Conservation (phyloP, 148 eudicot genomes). For the Cornus controversa region DNA sequence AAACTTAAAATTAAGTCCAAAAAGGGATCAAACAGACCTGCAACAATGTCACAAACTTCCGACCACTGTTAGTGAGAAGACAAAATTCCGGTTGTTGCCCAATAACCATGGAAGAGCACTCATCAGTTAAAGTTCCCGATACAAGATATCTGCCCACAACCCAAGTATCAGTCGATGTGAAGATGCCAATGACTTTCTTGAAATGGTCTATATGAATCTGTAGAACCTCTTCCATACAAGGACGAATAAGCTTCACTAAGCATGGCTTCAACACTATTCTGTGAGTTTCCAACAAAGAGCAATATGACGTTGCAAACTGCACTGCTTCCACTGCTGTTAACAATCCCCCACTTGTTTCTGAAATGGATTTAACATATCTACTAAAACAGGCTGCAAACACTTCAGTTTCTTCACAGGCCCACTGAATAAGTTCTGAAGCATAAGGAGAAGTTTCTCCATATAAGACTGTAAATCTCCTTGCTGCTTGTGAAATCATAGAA, state of each 20-base stretch:
- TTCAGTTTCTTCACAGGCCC: constrained; percentile 43
- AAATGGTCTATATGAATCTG: constrained; percentile 37
- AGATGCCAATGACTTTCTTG: constrained; percentile 36
- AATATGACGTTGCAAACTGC: constrained; percentile 42
- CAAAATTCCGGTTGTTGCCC: constrained; percentile 34
- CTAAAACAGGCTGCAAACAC: constrained; percentile 32
- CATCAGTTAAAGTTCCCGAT: constrained; percentile 29
- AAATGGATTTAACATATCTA: constrained; percentile 28
- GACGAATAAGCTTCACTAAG: constrained; percentile 34
- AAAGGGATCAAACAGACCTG: constrained; percentile 32
- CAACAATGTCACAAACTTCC: constrained; percentile 44
- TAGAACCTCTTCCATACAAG: constrained; percentile 35
- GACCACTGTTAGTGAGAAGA: constrained; percentile 45
- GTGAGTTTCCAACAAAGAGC: constrained; percentile 45
- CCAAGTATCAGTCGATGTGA: constrained; percentile 42
- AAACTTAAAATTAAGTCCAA: background rate
- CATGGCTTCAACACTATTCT: constrained; percentile 25
- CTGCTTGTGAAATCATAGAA: constrained; percentile 47
- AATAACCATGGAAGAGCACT: constrained; percentile 15
- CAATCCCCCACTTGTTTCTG: constrained; percentile 38
- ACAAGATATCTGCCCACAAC: constrained; percentile 34
- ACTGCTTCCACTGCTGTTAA: constrained; percentile 34
- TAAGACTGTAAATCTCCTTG: constrained; percentile 28
- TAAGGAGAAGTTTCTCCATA: constrained; percentile 31
- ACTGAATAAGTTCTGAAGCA: constrained; percentile 31